These are phyloP conservation scores for Citrus inodora DNA, from an alignment of 345 rosid species.

Conservation along the genomic window DNA sequence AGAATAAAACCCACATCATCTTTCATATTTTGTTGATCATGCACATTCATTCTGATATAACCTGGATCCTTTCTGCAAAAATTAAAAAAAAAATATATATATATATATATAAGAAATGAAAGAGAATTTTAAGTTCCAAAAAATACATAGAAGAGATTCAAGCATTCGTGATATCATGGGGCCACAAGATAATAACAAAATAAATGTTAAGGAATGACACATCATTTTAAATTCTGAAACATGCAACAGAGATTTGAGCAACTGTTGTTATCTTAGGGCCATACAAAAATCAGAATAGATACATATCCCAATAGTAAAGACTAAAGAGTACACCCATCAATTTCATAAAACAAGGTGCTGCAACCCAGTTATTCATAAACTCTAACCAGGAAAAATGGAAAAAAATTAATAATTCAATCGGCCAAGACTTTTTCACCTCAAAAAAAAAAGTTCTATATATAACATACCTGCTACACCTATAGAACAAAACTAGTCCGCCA, in stretches of 20 bases:
- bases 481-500: slow-evolving; percentile 72
- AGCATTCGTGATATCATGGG: neutral
- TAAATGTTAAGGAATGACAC: neutral
- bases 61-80: slow-evolving; percentile 92
- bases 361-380: neutral
- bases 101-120: neutral
- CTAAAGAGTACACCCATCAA: neutral
- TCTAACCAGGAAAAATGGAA: neutral
- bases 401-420: neutral
- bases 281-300: neutral
- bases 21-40: slow-evolving; percentile 79
- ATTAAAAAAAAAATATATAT: neutral
- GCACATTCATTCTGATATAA: slow-evolving; percentile 74
- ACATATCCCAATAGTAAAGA: neutral
- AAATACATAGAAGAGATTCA: neutral
- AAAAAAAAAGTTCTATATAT: neutral
- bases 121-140: neutral
- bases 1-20: slow-evolving; percentile 68
- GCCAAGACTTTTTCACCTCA: neutral
- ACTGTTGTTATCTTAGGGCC: neutral
- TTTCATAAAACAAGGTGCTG: neutral
- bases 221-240: neutral
- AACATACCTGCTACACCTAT: slow-evolving; percentile 89
- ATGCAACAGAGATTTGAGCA: neutral
- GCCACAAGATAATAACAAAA: neutral